Base-by-base conservation (phyloP, 2,329 filamentous ascomycete genomes). In the Alternaria brassicae region DNA sequence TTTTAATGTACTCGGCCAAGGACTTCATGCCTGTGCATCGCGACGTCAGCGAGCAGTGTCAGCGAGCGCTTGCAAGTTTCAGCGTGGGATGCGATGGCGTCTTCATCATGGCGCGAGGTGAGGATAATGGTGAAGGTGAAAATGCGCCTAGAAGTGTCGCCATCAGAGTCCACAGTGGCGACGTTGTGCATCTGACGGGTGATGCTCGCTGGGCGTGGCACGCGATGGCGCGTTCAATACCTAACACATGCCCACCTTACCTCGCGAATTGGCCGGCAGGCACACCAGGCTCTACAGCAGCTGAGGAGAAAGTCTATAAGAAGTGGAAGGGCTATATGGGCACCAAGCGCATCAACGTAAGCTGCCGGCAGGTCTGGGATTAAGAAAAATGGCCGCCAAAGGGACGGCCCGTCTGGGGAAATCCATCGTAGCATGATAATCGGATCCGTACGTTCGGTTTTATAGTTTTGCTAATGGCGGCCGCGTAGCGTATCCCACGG, bases 11-110 rank as follows among this genome's bases (percentile, higher is more conserved):
- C 79, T 91, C 88, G 0, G 91, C 94, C 0, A 92, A 92, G 34
- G 93, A 98, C 73, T 96, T 91, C 2, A 89, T 98, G 79, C 94
- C 92, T 80, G 87, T 97, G 76, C 95, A 98, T 79, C 88, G 95
- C 10, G 95, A 99, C 73, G 93, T 98, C 53, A 96, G 92, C 70
- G 95, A 98, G 79, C 86, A 93, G 72, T 91, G 89, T 49, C 87
- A 94, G 73, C 87, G 85, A 58, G 92, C 92, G 0, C 84, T 98
- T 40, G 88, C 96, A 27, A 97, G 92, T 70, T 83, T 98, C 45
- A 97, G 92, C 69, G 84, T 98, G 42, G 95, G 95, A 3, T 97
- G 94, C 68, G 93, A 97, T 69, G 91, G 89, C 1, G 82, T 98
- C 6, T 98, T 99, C 74, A 88, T 97, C 77, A 92, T 68, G 89